Base-by-base conservation (phyloP, 768 basidiomycete genomes). In the Termitomyces sp. region DNA sequence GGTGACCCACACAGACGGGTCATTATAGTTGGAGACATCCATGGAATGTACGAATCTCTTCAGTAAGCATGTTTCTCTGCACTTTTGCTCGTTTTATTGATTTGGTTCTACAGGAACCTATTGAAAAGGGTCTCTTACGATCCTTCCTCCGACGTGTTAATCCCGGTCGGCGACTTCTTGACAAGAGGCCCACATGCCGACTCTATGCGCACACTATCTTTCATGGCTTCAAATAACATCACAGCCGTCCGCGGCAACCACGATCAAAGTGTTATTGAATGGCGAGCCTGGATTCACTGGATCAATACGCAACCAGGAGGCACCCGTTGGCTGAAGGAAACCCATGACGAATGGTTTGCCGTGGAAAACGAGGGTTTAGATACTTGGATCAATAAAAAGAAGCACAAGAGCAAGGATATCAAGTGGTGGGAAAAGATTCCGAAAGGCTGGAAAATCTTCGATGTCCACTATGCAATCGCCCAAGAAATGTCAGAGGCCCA, bases 241-340 rank as follows among this genome's bases (percentile, higher is more conserved):
- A 80, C 80, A 24, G 94, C 93, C 16, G 92, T 97, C 3, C 84
- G 95, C 31, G 95, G 96, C 0, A 98, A 98, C 69, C 92, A 98
- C 67, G 95, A 98, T 73, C 93, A 98, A 71, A 81, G 81, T 60
- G 83, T 94, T 45, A 80, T 98, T 46, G 90, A 96, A 72, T 97
- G 95, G 95, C 79, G 86, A 26, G 75, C 79, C 1, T 98, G 93
- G 92, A 80, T 90, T 51, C 77, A 88, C 18, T 96, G 92, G 92
- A 84, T 95, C 56, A 60, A 70, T 15, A 60, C 70, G 8, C 67
- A 79, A 26, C 71, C 75, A 7, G 79, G 75, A n/a, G 79, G 77
- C 1, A 66, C 53, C 26, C 66, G 74, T 26, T 94, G 90, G 85
- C 76, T 94, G 6, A 60, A 69, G 8, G 65, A 77, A 12, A 59